Evolutionary conservation across 1,284 basidiomycete genomes (phyloP).

Genomic region (Cryptococcus depauperatus): DNA sequence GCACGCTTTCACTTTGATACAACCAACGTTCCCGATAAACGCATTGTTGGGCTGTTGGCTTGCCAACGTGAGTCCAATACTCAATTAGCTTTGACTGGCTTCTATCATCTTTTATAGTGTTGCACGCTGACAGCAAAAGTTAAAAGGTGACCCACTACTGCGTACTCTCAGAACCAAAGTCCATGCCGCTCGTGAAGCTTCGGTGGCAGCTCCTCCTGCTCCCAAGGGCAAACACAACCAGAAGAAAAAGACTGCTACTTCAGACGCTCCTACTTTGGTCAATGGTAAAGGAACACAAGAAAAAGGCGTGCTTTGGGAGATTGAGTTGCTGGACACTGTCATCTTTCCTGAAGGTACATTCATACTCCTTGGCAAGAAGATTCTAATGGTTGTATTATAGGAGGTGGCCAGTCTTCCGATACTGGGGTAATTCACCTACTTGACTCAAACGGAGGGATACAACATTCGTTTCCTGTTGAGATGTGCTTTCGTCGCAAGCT

Average conservation of each 20-base stretch:
- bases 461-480: constrained; percentile 55
- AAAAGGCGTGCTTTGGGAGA: constrained; percentile 40
- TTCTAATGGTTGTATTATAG: constrained; percentile 33
- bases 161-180: constrained; percentile 30
- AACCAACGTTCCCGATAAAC: constrained; percentile 26
- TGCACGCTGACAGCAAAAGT: background rate
- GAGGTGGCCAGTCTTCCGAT: constrained; percentile 78
- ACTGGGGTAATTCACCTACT: constrained; percentile 54
- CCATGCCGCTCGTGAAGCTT: constrained; percentile 18
- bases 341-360: constrained; percentile 64
- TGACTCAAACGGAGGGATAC: constrained; percentile 32
- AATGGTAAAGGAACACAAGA: background rate
- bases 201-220: constrained; percentile 24
- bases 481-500: constrained; percentile 64
- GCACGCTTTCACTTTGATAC: constrained; percentile 41
- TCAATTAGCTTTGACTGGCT: background rate
- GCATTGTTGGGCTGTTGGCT: constrained; percentile 44
- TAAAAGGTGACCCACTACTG: constrained; percentile 41
- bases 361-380: background rate
- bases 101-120: background rate
- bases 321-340: constrained; percentile 72
- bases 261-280: constrained; percentile 5
- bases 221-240: constrained; percentile 34
- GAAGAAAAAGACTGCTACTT: constrained; percentile 12
- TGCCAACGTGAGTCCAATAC: constrained; percentile 41